These are phyloP conservation scores for Primulina huaijiensis DNA, from an alignment of 257 asterid genomes.

Conservation along the genomic window DNA sequence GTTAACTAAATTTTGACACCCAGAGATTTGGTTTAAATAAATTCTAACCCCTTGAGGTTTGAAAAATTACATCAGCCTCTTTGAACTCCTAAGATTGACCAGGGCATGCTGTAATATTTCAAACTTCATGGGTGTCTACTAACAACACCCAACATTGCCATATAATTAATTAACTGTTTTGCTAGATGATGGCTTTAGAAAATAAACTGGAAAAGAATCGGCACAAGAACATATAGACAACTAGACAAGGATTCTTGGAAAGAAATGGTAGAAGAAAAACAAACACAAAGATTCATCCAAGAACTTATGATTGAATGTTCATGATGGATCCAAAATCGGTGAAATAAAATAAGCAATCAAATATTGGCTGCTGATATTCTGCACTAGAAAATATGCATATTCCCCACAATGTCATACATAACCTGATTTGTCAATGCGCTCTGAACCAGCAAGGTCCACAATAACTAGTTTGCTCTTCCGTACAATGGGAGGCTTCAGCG, in stretches of 20 bases:
- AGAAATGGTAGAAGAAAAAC: background rate
- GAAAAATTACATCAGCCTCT: too few relatives aligned
- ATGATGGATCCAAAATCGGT: background rate
- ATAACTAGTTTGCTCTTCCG: conserved; percentile 76
- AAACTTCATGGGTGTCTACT: background rate
- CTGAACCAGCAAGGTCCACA: conserved; percentile 98
- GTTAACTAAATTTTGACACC: background rate
- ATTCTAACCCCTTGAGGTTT: too few relatives aligned
- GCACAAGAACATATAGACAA: too few relatives aligned
- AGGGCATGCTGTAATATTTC: background rate
- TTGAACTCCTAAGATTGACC: background rate
- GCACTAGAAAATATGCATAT: conserved; percentile 11
- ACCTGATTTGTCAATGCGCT: conserved; percentile 85
- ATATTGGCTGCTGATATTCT: background rate
- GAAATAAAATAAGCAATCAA: background rate
- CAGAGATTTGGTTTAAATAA: background rate
- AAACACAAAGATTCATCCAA: conserved; percentile 1
- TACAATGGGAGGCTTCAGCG: conserved; percentile 63
- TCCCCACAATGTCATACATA: conserved; percentile 15
- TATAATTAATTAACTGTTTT: too few relatives aligned
- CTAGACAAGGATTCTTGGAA: background rate
- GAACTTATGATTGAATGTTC: conserved; percentile 4
- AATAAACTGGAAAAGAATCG: too few relatives aligned
- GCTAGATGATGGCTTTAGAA: background rate
- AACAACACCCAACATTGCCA: background rate